A percentile compares a stretch with the other conserved stretches of the same genome.
Evolutionary conservation across 257 asterid genomes (phyloP).

Genomic region (Przewalskia tangutica): DNA sequence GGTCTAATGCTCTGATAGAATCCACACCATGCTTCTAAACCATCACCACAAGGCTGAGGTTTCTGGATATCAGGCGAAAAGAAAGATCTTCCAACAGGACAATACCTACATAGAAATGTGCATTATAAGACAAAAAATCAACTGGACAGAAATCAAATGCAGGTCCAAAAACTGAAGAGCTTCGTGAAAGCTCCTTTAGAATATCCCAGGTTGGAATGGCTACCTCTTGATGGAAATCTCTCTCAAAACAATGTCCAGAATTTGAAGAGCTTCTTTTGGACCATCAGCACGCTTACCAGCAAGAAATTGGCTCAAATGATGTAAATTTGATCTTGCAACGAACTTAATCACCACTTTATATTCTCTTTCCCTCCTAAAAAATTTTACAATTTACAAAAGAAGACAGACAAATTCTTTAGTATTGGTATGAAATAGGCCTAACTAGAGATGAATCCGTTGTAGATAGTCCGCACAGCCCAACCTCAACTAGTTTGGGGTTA

Average conservation of each 20-base stretch:
- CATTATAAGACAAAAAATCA: background rate
- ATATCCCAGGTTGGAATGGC: background rate
- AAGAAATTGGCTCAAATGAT: constrained; percentile 86
- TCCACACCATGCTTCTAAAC: constrained; percentile 98
- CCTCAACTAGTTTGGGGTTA: background rate
- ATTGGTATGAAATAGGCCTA: background rate
- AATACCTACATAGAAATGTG: constrained; percentile 42
- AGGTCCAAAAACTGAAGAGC: background rate
- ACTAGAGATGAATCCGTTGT: background rate
- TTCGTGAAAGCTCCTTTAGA: background rate
- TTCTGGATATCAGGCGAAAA: constrained; percentile 80
- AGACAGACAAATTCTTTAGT: background rate
- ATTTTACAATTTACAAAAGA: background rate
- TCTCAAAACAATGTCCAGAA: constrained; percentile 87
- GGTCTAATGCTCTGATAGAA: constrained; percentile 98
- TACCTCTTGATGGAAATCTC: constrained; percentile 84
- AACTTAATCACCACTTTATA: constrained; percentile 79
- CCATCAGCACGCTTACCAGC: constrained; percentile 94
- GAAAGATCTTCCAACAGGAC: constrained; percentile 89
- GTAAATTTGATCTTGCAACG: constrained; percentile 77
- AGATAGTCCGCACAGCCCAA: background rate
- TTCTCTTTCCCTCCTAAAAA: constrained; percentile 71
- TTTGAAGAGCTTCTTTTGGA: constrained; percentile 90
- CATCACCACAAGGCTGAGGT: constrained; percentile 91
- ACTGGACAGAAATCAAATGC: background rate